Percentiles rank a stretch among this genome's conserved stretches.
phyloP scores from a whole-genome alignment of 441 rosid genomes.

The Populus hybrid region DNA sequence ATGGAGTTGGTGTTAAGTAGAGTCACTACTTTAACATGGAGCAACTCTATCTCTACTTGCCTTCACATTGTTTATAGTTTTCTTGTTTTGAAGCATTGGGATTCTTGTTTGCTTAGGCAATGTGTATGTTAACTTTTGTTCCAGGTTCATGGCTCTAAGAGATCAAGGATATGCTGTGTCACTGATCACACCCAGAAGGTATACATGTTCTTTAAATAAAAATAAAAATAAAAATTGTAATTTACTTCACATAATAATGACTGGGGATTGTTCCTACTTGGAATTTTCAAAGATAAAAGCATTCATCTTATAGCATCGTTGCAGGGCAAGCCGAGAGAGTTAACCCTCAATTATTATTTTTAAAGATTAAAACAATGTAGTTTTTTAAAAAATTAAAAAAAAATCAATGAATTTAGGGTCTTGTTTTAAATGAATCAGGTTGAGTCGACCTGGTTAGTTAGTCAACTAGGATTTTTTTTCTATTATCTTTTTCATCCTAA shows the following conservation, averaged over 20 bases:
- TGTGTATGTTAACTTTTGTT: constrained; percentile 8
- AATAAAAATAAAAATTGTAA: background rate
- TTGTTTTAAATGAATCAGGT: too few species aligned
- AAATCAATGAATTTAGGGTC: too few species aligned
- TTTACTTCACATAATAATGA: too few species aligned
- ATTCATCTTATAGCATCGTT: background rate
- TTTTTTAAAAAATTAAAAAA: too few species aligned
- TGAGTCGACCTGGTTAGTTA: too few species aligned
- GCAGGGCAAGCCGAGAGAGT: too few species aligned
- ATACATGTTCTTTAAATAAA: constrained; percentile 4
- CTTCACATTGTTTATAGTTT: background rate
- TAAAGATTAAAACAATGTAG: too few species aligned
- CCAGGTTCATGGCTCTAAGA: constrained; percentile 39
- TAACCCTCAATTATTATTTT: too few species aligned
- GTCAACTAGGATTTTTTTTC: too few species aligned
- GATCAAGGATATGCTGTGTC: constrained; percentile 40
- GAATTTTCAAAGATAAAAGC: too few species aligned
- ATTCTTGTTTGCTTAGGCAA: constrained; percentile 1
- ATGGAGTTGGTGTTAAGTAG: constrained; percentile 46
- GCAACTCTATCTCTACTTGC: constrained; percentile 47
- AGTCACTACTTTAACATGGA: constrained; percentile 55
- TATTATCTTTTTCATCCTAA: too few species aligned
- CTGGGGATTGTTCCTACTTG: background rate
- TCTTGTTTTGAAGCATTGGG: background rate
- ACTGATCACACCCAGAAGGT: constrained; percentile 60